Percentiles rank a stretch among this genome's conserved stretches.
Evolutionary conservation across 2,329 filamentous ascomycete genomes (phyloP).

Genomic region (Alternaria incomplexa): DNA sequence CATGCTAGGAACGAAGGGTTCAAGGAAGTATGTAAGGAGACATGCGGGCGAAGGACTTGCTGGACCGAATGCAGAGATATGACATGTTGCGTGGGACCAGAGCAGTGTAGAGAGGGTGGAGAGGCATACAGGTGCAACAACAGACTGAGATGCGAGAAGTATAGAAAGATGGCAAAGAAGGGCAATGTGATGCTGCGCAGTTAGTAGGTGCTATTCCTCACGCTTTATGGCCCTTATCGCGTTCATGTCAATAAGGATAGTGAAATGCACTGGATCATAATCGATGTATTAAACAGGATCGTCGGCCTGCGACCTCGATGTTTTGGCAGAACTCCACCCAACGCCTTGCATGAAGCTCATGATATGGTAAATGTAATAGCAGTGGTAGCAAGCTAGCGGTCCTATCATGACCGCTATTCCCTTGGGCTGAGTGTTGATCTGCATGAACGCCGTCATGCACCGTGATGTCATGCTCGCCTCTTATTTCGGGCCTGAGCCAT

Average conservation of each 20-base stretch:
- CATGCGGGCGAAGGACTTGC: neutral
- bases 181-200: neutral
- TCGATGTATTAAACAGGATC: neutral
- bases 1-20: neutral
- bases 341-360: neutral
- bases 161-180: neutral
- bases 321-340: neutral
- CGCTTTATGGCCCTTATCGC: too few species aligned
- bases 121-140: neutral
- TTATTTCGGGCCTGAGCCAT: slow-evolving; percentile 26
- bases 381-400: neutral
- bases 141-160: neutral
- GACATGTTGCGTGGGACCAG: neutral
- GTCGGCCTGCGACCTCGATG: neutral
- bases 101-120: neutral
- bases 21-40: neutral
- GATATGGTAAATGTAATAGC: neutral
- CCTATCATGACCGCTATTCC: neutral
- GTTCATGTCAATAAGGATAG: neutral
- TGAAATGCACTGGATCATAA: neutral
- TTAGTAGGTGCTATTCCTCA: neutral
- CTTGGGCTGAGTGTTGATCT: neutral
- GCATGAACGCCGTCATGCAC: neutral
- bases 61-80: neutral
- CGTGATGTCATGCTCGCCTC: neutral